phyloP scores from a whole-genome alignment of 2,329 filamentous ascomycete genomes.

The Sordariomycetes sp. region DNA sequence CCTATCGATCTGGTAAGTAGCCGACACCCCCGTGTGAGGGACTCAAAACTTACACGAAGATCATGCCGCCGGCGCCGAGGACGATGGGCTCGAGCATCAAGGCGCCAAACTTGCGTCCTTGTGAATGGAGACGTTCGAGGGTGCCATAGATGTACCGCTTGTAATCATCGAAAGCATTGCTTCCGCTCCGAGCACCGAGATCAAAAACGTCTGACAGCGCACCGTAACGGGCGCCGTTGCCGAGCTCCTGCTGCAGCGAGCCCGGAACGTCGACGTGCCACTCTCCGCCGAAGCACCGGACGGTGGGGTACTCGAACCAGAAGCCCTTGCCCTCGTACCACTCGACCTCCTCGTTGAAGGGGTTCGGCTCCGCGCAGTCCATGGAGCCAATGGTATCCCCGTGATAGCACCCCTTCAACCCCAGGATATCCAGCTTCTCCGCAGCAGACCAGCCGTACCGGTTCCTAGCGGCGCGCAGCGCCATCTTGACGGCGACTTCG shows the following conservation, averaged over 20 bases:
- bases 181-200: slow-evolving; percentile 29
- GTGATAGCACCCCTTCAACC: slow-evolving; percentile 70
- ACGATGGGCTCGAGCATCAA: slow-evolving; percentile 71
- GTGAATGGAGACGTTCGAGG: slow-evolving; percentile 33
- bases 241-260: slow-evolving; percentile 28
- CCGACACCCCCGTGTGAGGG: neutral
- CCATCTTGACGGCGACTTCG: slow-evolving; percentile 82
- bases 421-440: slow-evolving; percentile 52
- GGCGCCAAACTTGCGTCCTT: slow-evolving; percentile 59
- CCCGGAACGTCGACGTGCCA: slow-evolving; percentile 52
- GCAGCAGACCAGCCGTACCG: slow-evolving; percentile 52
- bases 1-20: slow-evolving; percentile 20
- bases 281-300: slow-evolving; percentile 50
- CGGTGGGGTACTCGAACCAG: slow-evolving; percentile 70
- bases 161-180: slow-evolving; percentile 37
- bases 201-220: slow-evolving; percentile 48
- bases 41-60: slow-evolving; percentile 49
- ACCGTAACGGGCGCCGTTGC: slow-evolving; percentile 25
- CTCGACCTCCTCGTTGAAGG: slow-evolving; percentile 71
- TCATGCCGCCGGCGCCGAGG: slow-evolving; percentile 73
- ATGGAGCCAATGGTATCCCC: slow-evolving; percentile 82
- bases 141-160: slow-evolving; percentile 41
- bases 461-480: slow-evolving; percentile 50
- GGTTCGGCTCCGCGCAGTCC: slow-evolving; percentile 68
- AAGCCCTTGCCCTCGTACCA: slow-evolving; percentile 71